Conservation (phyloP, 2,329 filamentous ascomycete species). For the Colletotrichum neosansevieriae region DNA sequence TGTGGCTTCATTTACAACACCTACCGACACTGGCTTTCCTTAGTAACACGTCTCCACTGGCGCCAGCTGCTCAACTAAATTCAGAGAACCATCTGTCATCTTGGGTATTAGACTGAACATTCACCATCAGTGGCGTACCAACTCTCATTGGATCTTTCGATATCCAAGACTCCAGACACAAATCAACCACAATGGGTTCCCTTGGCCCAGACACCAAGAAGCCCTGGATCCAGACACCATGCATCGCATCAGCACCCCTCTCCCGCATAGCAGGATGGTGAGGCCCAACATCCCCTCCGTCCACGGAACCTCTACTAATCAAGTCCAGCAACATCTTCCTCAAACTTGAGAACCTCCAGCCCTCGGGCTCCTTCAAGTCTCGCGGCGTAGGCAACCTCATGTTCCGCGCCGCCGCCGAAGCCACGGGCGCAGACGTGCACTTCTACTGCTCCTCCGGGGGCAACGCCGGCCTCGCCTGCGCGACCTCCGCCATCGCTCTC, state of each 20-base stretch:
- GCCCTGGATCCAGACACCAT: conserved; percentile 80
- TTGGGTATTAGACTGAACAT: no score
- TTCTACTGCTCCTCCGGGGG: conserved; percentile 87
- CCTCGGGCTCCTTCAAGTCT: conserved; percentile 88
- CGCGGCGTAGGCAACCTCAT: conserved; percentile 81
- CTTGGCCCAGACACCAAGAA: conserved; percentile 52
- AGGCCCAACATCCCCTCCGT: conserved; percentile 44
- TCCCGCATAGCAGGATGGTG: conserved; percentile 81
- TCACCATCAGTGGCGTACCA: no score
- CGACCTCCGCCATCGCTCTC: conserved; percentile 76
- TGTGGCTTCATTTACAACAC: no score
- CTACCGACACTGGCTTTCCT: no score
- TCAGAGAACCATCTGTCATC: no score
- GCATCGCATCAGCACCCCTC: conserved; percentile 74
- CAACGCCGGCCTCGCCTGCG: conserved; percentile 87
- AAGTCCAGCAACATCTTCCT: conserved; percentile 78
- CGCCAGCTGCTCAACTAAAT: no score
- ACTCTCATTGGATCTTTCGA: no score
- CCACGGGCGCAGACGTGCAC: conserved; percentile 59
- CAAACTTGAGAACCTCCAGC: conserved; percentile 88
- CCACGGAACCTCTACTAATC: conserved; percentile 29
- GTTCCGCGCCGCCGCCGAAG: conserved; percentile 57
- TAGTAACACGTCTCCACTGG: no score
- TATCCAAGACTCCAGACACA: no score
- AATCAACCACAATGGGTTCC: conserved; percentile 55